Evolutionary conservation across 306 rosid genomes (phyloP).

Genomic region (Corylus avellana): DNA sequence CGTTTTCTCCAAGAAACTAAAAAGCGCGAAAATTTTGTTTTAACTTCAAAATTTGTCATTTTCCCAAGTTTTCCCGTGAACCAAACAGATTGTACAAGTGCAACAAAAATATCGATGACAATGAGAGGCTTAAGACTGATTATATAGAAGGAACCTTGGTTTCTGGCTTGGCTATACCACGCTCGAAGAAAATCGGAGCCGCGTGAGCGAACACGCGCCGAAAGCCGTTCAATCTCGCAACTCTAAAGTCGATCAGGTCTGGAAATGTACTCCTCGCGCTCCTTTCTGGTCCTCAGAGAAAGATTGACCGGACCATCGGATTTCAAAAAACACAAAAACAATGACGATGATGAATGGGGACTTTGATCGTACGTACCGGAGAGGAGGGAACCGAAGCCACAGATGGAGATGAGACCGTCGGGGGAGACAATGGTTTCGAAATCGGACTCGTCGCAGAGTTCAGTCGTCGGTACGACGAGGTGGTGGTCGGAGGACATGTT

Average conservation of each 20-base stretch:
- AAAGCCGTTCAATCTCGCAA: conserved; percentile 61
- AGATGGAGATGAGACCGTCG: conserved; percentile 62
- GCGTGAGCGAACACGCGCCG: conserved; percentile 80
- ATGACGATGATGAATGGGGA: conserved; percentile 2
- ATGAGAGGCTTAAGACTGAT: background rate
- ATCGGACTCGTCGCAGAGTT: conserved; percentile 44
- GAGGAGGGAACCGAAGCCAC: conserved; percentile 96
- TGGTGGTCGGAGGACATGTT: conserved; percentile 18
- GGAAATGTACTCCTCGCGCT: conserved; percentile 95
- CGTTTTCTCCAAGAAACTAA: background rate
- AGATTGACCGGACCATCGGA: background rate
- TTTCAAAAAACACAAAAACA: background rate
- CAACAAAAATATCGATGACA: background rate
- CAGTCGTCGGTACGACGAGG: background rate
- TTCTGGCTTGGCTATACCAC: conserved; percentile 88
- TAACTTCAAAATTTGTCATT: background rate
- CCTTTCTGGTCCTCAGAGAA: conserved; percentile 45
- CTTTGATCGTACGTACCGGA: conserved; percentile 48
- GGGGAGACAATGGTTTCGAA: conserved; percentile 44
- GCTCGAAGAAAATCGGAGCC: conserved; percentile 92
- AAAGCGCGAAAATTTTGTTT: background rate
- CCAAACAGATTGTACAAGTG: background rate
- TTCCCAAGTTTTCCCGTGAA: conserved; percentile 12
- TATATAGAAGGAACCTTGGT: conserved; percentile 59
- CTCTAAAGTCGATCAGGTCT: conserved; percentile 71